Percentiles rank a stretch among this genome's conserved stretches.
These are phyloP conservation scores for Solanum chmielewskii DNA, from an alignment of 257 asterid species.

Conservation along the genomic window DNA sequence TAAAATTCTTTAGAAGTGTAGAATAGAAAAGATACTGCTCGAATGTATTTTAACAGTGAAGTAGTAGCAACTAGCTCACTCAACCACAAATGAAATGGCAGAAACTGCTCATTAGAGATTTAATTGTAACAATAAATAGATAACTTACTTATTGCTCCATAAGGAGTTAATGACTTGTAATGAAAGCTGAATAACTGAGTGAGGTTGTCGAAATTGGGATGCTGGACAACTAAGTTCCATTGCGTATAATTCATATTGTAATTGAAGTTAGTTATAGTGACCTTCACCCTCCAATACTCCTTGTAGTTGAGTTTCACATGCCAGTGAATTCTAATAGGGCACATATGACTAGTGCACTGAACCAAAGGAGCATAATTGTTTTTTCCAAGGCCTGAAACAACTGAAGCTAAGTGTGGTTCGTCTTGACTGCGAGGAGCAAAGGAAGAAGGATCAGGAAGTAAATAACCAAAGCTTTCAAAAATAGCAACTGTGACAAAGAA, in stretches of 20 bases:
- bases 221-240: conserved; percentile 16
- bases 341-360: conserved; percentile 13
- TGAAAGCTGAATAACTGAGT: conserved; percentile 10
- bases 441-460: neutral
- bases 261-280: conserved; percentile 18
- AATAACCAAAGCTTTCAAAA: neutral
- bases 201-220: conserved; percentile 11
- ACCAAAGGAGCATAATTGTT: conserved; percentile 8
- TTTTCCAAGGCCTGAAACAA: neutral
- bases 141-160: conserved; percentile 8
- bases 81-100: neutral
- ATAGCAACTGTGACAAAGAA: neutral
- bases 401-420: conserved; percentile 11
- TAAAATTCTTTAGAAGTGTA: neutral
- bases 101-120: neutral
- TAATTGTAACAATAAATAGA: neutral
- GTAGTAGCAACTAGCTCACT: neutral
- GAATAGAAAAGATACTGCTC: neutral
- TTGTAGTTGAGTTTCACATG: conserved; percentile 12
- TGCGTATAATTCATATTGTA: conserved; percentile 14
- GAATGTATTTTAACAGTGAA: neutral
- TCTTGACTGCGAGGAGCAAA: neutral
- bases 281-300: conserved; percentile 14
- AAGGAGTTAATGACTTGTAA: conserved; percentile 12
- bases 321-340: conserved; percentile 16